phyloP scores from a whole-genome alignment of 768 basidiomycete species.

The Boletus pseudo-olivaceus region DNA sequence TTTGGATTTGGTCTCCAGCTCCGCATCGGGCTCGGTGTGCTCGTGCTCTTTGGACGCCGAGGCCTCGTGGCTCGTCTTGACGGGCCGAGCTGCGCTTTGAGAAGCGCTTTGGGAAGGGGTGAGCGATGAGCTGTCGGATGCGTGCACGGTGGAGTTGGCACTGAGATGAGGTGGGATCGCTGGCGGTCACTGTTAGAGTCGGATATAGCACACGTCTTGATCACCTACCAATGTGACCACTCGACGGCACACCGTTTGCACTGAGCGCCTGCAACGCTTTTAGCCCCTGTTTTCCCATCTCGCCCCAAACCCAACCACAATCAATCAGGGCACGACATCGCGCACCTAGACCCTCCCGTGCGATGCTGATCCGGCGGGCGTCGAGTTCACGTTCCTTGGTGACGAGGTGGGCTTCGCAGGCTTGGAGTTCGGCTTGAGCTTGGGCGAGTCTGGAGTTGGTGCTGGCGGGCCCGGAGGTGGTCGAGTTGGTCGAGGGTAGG shows the following conservation, averaged over 20 bases:
- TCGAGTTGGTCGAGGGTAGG: constrained; percentile 32
- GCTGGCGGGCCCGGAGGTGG: constrained; percentile 19
- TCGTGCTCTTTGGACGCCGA: constrained; percentile 2
- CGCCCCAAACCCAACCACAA: constrained; percentile 65
- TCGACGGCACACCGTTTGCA: background rate
- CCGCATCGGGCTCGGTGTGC: background rate
- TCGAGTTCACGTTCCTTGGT: constrained; percentile 65
- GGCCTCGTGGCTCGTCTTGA: constrained; percentile 15
- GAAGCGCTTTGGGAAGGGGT: constrained; percentile 78
- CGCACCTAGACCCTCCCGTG: constrained; percentile 58
- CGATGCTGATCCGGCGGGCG: constrained; percentile 45
- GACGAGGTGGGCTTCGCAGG: constrained; percentile 74
- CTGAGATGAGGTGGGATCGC: constrained; percentile 4
- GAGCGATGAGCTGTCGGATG: constrained; percentile 60
- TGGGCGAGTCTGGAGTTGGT: constrained; percentile 48
- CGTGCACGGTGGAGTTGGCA: constrained; percentile 23
- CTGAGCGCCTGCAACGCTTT: constrained; percentile 20
- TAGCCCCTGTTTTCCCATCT: constrained; percentile 63
- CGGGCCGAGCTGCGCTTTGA: constrained; percentile 36
- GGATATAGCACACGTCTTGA: background rate
- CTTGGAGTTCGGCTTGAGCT: constrained; percentile 76
- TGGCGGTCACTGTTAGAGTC: background rate
- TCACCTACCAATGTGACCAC: constrained; percentile 2
- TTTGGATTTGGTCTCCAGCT: background rate
- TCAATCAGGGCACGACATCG: constrained; percentile 65